phyloP scores from a whole-genome alignment of 1,284 basidiomycete species.

The Porogramme epimiltina region DNA sequence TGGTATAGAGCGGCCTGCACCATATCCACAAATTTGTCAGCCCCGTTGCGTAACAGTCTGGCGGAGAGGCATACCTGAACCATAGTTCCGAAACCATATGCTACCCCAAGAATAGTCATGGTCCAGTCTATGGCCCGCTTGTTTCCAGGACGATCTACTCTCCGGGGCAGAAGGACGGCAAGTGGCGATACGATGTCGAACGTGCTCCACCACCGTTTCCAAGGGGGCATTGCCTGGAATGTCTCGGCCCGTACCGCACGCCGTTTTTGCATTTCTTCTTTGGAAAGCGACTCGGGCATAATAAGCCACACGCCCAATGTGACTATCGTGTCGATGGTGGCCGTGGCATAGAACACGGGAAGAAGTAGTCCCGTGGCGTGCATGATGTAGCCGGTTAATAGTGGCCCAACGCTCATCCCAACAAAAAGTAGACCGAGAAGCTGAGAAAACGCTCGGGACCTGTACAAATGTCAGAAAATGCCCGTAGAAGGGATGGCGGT shows the following conservation, averaged over 20 bases:
- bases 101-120: constrained; percentile 57
- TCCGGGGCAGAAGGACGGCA: constrained; percentile 57
- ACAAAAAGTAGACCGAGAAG: constrained; percentile 57
- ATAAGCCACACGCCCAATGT: constrained; percentile 52
- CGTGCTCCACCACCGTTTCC: constrained; percentile 32
- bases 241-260: constrained; percentile 33
- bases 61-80: too few relatives aligned
- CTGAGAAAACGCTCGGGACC: constrained; percentile 63
- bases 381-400: constrained; percentile 65
- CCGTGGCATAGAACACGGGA: constrained; percentile 69
- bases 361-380: constrained; percentile 55
- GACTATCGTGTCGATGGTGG: constrained; percentile 47
- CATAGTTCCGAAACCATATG: constrained; percentile 53
- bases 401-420: constrained; percentile 75
- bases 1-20: constrained; percentile 34
- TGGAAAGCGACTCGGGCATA: constrained; percentile 73
- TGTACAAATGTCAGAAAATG: background rate
- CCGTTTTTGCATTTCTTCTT: constrained; percentile 19
- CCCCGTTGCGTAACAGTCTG: background rate
- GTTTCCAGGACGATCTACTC: constrained; percentile 31
- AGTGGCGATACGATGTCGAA: constrained; percentile 56
- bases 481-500: too few relatives aligned
- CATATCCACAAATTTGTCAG: constrained; percentile 45
- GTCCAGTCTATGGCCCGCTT: constrained; percentile 61
- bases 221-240: background rate